These are phyloP conservation scores for Mrakia hoshinonis DNA, from an alignment of 768 basidiomycete species.

Conservation along the genomic window DNA sequence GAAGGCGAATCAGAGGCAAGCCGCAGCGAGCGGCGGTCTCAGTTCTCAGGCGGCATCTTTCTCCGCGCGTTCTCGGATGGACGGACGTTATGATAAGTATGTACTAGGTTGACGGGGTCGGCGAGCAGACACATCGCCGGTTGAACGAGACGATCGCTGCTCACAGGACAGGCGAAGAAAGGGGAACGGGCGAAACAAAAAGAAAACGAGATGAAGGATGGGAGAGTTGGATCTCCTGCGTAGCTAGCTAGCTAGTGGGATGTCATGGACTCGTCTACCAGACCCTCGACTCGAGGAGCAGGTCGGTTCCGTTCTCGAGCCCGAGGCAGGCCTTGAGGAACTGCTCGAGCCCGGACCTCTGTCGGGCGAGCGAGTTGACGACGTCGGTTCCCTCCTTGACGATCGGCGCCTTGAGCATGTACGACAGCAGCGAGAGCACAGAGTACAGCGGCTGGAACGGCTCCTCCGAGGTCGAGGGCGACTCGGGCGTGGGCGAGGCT, in stretches of 20 bases:
- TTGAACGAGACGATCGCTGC: constrained; percentile 12
- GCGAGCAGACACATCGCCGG: constrained; percentile 4
- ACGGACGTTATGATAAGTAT: too few species aligned
- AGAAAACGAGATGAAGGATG: neutral
- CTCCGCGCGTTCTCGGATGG: too few species aligned
- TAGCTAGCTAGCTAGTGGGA: neutral
- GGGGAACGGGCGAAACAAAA: neutral
- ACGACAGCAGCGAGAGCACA: constrained; percentile 82
- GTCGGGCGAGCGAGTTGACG: constrained; percentile 88
- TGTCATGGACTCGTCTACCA: constrained; percentile 36
- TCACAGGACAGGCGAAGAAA: neutral
- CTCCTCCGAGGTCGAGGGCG: constrained; percentile 34
- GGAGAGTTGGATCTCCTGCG: neutral
- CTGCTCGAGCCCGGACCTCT: constrained; percentile 83
- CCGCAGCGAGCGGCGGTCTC: too few species aligned
- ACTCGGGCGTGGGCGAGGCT: constrained; percentile 40
- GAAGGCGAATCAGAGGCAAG: too few species aligned
- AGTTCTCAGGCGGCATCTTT: too few species aligned
- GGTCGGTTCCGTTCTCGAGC: constrained; percentile 51
- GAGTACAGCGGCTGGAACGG: constrained; percentile 74
- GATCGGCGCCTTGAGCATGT: constrained; percentile 53
- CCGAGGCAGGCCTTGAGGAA: constrained; percentile 64
- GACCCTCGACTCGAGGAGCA: constrained; percentile 75
- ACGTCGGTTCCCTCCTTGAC: constrained; percentile 64
- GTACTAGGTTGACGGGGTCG: neutral